Conservation (phyloP, 306 rosid genomes). For the Styphnolobium japonicum region DNA sequence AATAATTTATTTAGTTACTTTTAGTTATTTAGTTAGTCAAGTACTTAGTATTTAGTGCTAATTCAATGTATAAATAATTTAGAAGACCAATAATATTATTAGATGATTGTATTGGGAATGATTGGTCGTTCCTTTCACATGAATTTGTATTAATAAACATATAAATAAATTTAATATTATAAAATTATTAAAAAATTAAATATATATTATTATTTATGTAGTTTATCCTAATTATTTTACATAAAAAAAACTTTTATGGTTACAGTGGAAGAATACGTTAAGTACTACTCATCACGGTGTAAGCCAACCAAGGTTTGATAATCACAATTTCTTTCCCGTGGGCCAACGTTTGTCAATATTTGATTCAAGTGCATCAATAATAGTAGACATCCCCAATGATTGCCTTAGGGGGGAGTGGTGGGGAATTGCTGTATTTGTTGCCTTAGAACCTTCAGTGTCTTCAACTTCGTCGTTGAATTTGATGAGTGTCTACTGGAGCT, state of each 20-base stretch:
- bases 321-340: neutral
- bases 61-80: no score
- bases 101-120: no score
- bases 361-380: slow-evolving; percentile 17
- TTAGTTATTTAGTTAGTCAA: no score
- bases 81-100: no score
- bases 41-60: no score
- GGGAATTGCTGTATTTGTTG: slow-evolving; percentile 9
- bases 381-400: neutral
- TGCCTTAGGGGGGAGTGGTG: neutral
- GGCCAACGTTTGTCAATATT: neutral
- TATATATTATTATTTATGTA: neutral
- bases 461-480: neutral
- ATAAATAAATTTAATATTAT: no score
- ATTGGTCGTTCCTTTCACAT: no score
- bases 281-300: no score
- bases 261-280: no score
- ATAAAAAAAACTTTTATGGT: neutral
- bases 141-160: no score
- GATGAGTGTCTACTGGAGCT: neutral
- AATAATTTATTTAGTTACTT: no score
- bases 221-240: neutral
- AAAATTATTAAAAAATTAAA: no score
- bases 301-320: slow-evolving; percentile 16
- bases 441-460: slow-evolving; percentile 1